These are phyloP conservation scores for Neoboletus subvelutipes DNA, from an alignment of 768 basidiomycete genomes.

Conservation along the genomic window DNA sequence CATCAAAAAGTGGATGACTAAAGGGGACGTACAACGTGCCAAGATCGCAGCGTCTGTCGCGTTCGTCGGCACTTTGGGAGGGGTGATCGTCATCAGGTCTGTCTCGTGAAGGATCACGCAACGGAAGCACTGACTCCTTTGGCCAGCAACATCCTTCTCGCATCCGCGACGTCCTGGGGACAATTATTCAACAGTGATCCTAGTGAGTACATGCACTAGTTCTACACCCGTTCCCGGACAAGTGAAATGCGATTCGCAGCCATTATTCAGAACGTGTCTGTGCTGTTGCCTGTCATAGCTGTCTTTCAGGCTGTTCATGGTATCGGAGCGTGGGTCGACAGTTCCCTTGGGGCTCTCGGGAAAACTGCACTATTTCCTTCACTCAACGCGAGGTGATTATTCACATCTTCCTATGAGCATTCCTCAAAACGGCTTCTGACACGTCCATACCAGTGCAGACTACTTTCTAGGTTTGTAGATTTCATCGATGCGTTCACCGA, in stretches of 20 bases:
- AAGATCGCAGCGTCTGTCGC: constrained; percentile 20
- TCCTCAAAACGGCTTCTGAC: background rate
- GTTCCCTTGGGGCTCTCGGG: constrained; percentile 19
- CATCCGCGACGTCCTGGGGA: constrained; percentile 51
- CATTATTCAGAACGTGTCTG: constrained; percentile 43
- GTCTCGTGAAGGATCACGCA: background rate
- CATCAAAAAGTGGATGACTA: constrained; percentile 22
- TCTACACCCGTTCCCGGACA: background rate
- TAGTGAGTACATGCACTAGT: constrained; percentile 19
- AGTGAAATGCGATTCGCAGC: constrained; percentile 31
- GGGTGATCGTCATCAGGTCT: constrained; percentile 12
- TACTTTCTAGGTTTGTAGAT: constrained; percentile 32
- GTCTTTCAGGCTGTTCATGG: constrained; percentile 26
- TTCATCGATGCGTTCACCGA: background rate
- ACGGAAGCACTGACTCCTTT: background rate
- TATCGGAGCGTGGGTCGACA: constrained; percentile 21
- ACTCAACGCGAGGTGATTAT: constrained; percentile 21
- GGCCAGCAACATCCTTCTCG: constrained; percentile 41
- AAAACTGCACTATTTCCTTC: constrained; percentile 24
- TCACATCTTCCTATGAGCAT: background rate
- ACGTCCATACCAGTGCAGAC: constrained; percentile 14
- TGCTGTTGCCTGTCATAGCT: constrained; percentile 46
- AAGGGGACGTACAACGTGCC: constrained; percentile 18
- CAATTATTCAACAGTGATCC: constrained; percentile 60
- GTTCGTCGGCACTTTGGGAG: constrained; percentile 17